A percentile compares a stretch with the other conserved stretches of the same genome.
Evolutionary conservation across 2,329 filamentous ascomycete genomes (phyloP).

Genomic region (Dactylellina sp.): DNA sequence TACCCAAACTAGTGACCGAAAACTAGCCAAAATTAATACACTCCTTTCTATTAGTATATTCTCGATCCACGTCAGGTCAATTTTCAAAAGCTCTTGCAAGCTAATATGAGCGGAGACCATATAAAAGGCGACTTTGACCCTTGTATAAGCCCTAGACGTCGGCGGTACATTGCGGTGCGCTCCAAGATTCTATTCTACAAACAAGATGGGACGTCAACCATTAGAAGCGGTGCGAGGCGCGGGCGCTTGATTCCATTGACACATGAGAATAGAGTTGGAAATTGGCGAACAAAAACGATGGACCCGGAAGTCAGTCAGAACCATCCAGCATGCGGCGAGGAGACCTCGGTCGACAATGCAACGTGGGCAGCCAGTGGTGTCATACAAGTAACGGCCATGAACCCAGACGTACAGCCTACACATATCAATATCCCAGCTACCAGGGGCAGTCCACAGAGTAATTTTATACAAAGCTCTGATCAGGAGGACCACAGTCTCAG

Average conservation of each 20-base stretch:
- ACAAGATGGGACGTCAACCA: neutral
- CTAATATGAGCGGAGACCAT: neutral
- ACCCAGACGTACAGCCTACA: neutral
- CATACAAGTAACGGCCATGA: neutral
- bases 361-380: neutral
- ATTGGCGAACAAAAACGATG: no score
- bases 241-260: no score
- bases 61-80: no score
- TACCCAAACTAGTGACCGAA: no score
- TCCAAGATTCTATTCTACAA: slow-evolving; percentile 2
- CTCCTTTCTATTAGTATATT: no score
- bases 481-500: no score
- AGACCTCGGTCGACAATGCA: neutral
- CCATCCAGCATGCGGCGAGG: slow-evolving; percentile 11
- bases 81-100: neutral
- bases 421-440: neutral
- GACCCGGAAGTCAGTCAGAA: neutral
- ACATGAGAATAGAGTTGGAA: no score
- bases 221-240: no score
- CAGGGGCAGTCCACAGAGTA: neutral
- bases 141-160: neutral
- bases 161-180: neutral
- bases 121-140: slow-evolving; percentile 3
- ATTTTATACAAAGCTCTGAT: no score
- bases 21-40: no score